Percentiles rank a stretch among this genome's conserved stretches.
Conservation (phyloP, 202 grass and related monocot species). For the Dendrocalamus latiflorus region DNA sequence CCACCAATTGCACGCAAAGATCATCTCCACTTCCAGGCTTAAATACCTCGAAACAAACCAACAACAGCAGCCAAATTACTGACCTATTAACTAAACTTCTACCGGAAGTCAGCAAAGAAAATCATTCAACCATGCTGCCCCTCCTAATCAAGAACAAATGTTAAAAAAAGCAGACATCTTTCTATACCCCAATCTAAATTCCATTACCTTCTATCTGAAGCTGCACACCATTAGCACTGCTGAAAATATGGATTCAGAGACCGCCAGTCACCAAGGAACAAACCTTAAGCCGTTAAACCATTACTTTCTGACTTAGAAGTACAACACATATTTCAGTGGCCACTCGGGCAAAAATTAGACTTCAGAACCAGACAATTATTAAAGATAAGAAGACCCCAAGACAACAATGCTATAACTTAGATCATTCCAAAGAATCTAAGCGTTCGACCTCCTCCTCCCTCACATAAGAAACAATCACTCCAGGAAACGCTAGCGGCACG, state of each 20-base stretch:
- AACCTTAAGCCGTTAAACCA: not conserved
- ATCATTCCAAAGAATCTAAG: conserved; percentile 5
- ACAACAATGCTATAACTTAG: not conserved
- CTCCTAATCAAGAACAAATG: not conserved
- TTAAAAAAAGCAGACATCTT: not conserved
- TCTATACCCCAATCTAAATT: not conserved
- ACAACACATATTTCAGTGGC: not conserved
- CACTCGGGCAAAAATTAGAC: not conserved
- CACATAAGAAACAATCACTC: not conserved
- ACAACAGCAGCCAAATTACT: not conserved
- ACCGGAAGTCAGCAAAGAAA: not conserved
- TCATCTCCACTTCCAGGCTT: not conserved
- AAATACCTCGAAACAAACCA: not conserved
- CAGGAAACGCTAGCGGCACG: not conserved
- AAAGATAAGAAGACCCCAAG: not conserved
- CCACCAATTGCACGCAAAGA: not conserved
- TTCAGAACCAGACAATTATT: not conserved
- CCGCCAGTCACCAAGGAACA: not conserved
- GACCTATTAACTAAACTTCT: not conserved
- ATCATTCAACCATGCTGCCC: not conserved
- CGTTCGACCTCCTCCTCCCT: not conserved
- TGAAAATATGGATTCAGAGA: not conserved
- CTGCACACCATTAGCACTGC: not conserved
- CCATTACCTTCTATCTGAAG: not conserved
- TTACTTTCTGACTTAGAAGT: not conserved